These are phyloP conservation scores for Mycogone perniciosa DNA, from an alignment of 2,329 filamentous ascomycete genomes.

Conservation along the genomic window DNA sequence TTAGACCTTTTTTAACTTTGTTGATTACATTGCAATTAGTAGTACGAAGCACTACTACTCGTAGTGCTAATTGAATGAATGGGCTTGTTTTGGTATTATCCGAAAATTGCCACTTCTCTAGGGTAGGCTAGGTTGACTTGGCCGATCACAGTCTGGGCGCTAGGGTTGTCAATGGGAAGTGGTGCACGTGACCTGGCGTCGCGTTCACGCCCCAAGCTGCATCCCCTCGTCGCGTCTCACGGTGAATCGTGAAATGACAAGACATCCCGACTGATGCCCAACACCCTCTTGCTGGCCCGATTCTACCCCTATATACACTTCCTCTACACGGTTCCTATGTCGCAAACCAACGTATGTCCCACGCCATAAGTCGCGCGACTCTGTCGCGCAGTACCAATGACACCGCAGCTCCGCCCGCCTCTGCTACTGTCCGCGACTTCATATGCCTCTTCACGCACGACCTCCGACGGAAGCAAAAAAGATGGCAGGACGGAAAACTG, in stretches of 20 bases:
- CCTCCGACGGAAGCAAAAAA: slow-evolving; percentile 76
- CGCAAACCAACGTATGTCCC: slow-evolving; percentile 16
- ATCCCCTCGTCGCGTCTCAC: not conserved
- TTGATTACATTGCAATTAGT: too few species aligned
- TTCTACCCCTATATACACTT: not conserved
- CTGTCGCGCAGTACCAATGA: not conserved
- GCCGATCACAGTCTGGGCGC: slow-evolving; percentile 12
- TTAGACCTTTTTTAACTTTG: too few species aligned
- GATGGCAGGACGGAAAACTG: slow-evolving; percentile 88
- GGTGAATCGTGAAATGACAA: not conserved
- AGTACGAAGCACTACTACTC: too few species aligned
- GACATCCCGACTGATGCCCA: too few species aligned
- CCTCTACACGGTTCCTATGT: not conserved
- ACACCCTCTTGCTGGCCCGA: too few species aligned
- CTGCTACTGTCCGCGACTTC: slow-evolving; percentile 73
- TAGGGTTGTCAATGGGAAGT: slow-evolving; percentile 18
- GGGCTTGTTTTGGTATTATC: too few species aligned
- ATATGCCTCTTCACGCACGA: slow-evolving; percentile 84
- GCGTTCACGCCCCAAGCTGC: slow-evolving; percentile 2
- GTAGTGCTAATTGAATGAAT: too few species aligned
- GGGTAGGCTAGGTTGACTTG: slow-evolving; percentile 1
- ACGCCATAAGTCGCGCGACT: slow-evolving; percentile 13
- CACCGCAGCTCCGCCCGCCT: slow-evolving; percentile 24
- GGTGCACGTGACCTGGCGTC: slow-evolving; percentile 19
- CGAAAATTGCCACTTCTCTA: not conserved